Evolutionary conservation across 805 yeast species (phyloP).

Genomic region (Candida ortonii): DNA sequence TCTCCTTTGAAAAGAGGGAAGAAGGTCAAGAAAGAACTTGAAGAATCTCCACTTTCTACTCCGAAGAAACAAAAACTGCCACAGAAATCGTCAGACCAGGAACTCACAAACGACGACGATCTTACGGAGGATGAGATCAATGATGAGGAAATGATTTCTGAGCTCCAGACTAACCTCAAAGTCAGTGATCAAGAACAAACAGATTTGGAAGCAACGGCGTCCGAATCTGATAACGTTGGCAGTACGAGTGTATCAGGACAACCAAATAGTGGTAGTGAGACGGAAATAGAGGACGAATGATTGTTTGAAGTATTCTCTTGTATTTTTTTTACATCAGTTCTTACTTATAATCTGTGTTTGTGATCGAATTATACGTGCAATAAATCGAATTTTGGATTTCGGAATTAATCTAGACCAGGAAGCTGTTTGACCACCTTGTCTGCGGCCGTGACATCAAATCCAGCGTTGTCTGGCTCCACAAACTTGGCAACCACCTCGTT

Average conservation of each 20-base stretch:
- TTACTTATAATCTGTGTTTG: too few relatives aligned
- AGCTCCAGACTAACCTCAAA: background rate
- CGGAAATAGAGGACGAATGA: slow-evolving; percentile 5
- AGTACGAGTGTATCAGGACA: too few relatives aligned
- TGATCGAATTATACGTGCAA: too few relatives aligned
- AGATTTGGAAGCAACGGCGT: slow-evolving; percentile 1
- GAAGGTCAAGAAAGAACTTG: background rate
- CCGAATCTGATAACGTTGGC: background rate
- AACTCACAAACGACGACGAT: slow-evolving; percentile 7
- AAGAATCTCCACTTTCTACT: too few relatives aligned
- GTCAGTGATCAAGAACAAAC: too few relatives aligned
- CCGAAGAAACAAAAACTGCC: background rate
- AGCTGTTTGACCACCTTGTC: slow-evolving; percentile 38
- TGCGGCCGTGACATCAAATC: slow-evolving; percentile 56
- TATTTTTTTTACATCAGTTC: too few relatives aligned
- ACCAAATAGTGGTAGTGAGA: slow-evolving; percentile 6
- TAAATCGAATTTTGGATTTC: background rate
- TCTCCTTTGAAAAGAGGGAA: slow-evolving; percentile 17
- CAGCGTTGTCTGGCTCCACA: slow-evolving; percentile 78
- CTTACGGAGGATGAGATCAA: slow-evolving; percentile 3
- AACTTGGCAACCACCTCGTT: slow-evolving; percentile 66
- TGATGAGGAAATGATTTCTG: too few relatives aligned
- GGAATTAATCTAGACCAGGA: slow-evolving; percentile 26
- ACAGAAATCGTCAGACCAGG: background rate
- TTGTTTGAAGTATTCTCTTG: too few relatives aligned